These are phyloP conservation scores for Penicillium longicatenatum DNA, from an alignment of 495 filamentous ascomycete species.

Conservation along the genomic window DNA sequence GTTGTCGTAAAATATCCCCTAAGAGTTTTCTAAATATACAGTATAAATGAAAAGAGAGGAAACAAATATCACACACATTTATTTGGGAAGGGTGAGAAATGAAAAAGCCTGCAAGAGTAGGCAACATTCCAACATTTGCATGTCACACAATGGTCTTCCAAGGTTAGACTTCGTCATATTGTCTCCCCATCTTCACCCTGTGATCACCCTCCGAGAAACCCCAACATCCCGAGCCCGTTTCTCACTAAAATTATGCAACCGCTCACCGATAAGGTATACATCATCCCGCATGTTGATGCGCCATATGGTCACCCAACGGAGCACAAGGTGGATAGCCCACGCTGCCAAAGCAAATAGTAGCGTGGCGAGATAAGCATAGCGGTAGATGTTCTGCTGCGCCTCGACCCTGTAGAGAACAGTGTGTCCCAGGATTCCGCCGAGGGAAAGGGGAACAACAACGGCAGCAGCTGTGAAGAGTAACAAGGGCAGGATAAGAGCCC, in stretches of 20 bases:
- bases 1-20: not conserved
- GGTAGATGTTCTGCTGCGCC: conserved; percentile 60
- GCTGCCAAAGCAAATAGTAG: conserved; percentile 50
- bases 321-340: conserved; percentile 43
- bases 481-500: conserved; percentile 77
- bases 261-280: conserved; percentile 92
- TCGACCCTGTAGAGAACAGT: conserved; percentile 45
- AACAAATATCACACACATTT: conserved; percentile 3
- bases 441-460: conserved; percentile 57
- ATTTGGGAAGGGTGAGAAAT: not conserved
- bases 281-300: conserved; percentile 84
- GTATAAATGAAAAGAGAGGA: not conserved
- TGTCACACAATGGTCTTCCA: conserved; percentile 3
- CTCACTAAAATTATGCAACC: conserved; percentile 89
- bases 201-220: conserved; percentile 42
- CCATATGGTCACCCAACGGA: conserved; percentile 69
- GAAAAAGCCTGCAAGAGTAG: not conserved
- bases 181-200: conserved; percentile 25
- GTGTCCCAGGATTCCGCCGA: conserved; percentile 49
- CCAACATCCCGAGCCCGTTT: conserved; percentile 46
- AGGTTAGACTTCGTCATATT: not conserved
- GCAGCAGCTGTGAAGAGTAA: conserved; percentile 57
- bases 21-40: conserved; percentile 2
- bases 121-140: not conserved
- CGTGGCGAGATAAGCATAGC: conserved; percentile 69